A percentile compares a stretch with the other conserved stretches of the same genome.
Conservation (phyloP, 2,329 filamentous ascomycete species). For the Fusarium succisae region DNA sequence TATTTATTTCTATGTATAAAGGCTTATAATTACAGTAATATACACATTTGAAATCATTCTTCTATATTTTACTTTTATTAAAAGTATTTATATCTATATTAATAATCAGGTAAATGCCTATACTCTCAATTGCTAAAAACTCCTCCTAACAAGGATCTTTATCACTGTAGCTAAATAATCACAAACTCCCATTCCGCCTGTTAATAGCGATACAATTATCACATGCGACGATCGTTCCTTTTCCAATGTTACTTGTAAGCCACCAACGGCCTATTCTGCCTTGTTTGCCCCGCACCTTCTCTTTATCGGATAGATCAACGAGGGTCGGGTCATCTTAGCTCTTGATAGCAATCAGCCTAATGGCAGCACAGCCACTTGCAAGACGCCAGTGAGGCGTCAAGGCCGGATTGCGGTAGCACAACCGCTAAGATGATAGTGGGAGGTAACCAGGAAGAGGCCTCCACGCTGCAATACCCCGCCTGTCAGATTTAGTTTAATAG, state of each 20-base stretch:
- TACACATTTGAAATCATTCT: too few species aligned
- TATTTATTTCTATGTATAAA: too few species aligned
- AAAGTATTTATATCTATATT: too few species aligned
- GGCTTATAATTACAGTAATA: too few species aligned
- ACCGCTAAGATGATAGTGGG: not conserved
- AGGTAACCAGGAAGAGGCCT: conserved; percentile 9
- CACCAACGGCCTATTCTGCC: not conserved
- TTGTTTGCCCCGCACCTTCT: not conserved
- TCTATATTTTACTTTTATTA: too few species aligned
- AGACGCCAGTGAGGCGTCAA: not conserved
- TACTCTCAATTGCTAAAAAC: too few species aligned
- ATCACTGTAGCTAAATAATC: not conserved
- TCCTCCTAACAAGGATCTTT: too few species aligned
- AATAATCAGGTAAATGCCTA: too few species aligned
- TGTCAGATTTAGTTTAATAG: not conserved
- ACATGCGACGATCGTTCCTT: too few species aligned
- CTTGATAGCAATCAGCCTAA: not conserved
- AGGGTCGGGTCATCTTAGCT: not conserved
- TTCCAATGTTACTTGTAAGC: too few species aligned
- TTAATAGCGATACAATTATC: not conserved
- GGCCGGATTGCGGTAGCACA: not conserved
- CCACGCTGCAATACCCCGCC: not conserved
- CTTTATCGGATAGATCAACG: not conserved
- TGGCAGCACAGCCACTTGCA: not conserved
- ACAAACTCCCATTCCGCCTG: not conserved